phyloP scores from a whole-genome alignment of 345 rosid species.

The Laguncularia racemosa region DNA sequence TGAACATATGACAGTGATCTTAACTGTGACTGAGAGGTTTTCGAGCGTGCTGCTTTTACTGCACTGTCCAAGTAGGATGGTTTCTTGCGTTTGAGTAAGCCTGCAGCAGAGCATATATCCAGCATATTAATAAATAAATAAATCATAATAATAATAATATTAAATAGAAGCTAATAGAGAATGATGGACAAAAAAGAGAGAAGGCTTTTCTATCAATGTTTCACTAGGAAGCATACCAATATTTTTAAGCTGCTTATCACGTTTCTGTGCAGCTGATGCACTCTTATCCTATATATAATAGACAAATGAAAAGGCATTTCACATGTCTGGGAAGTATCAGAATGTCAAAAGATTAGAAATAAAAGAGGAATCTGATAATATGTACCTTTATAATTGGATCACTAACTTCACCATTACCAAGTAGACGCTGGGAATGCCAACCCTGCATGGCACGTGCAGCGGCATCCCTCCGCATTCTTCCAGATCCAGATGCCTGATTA shows the following conservation, averaged over 20 bases:
- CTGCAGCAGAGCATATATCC: slow-evolving; percentile 20
- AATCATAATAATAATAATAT: too few species aligned
- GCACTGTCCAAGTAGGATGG: slow-evolving; percentile 33
- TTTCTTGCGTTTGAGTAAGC: slow-evolving; percentile 77
- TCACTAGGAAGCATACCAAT: slow-evolving; percentile 33
- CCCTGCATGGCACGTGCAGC: slow-evolving; percentile 84
- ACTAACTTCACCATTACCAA: slow-evolving; percentile 49
- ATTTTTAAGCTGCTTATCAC: slow-evolving; percentile 53
- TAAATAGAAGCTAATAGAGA: too few species aligned
- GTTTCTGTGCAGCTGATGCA: slow-evolving; percentile 30
- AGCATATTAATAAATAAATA: background rate
- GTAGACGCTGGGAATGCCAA: slow-evolving; percentile 61
- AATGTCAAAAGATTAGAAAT: background rate
- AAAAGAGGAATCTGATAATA: background rate
- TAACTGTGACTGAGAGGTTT: slow-evolving; percentile 60
- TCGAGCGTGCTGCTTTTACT: slow-evolving; percentile 38
- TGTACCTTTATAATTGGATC: slow-evolving; percentile 51
- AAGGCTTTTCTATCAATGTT: background rate
- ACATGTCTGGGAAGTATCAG: background rate
- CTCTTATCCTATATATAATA: slow-evolving; percentile 41
- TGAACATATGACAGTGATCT: slow-evolving; percentile 13
- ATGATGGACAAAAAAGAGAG: slow-evolving; percentile 8
- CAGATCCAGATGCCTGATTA: slow-evolving; percentile 44
- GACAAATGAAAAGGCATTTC: background rate
- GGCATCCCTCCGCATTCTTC: slow-evolving; percentile 60